These are phyloP conservation scores for Halenospora varia DNA, from an alignment of 495 filamentous ascomycete genomes.

Conservation along the genomic window DNA sequence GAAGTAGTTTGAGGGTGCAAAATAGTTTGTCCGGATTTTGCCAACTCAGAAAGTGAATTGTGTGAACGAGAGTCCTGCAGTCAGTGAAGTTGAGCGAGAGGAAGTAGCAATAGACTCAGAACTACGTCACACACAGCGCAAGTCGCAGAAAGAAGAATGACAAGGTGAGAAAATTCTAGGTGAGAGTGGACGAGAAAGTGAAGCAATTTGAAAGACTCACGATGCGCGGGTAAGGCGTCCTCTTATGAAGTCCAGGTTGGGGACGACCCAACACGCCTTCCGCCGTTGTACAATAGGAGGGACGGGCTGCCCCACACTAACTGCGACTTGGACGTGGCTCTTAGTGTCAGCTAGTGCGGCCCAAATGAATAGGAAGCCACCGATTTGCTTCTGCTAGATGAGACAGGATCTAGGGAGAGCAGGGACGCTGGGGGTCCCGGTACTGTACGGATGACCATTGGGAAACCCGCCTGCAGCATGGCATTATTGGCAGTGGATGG, in stretches of 20 bases:
- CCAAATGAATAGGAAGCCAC: constrained; percentile 5
- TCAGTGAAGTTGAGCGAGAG: neutral
- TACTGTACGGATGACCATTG: no score
- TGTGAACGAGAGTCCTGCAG: neutral
- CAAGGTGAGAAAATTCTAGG: constrained; percentile 9
- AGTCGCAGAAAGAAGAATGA: neutral
- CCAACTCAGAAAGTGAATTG: neutral
- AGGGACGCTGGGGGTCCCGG: neutral
- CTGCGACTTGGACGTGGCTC: neutral
- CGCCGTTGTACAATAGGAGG: constrained; percentile 1
- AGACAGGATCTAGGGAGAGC: neutral
- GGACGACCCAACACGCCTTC: constrained; percentile 8
- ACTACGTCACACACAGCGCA: neutral
- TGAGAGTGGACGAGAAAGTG: neutral
- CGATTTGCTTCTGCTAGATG: neutral
- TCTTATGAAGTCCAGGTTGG: constrained; percentile 2
- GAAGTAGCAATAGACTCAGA: neutral
- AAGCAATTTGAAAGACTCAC: constrained; percentile 23
- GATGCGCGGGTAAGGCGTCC: constrained; percentile 17
- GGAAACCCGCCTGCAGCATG: no score
- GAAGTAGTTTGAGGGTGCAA: neutral
- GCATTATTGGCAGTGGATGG: no score
- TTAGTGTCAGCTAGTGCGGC: neutral
- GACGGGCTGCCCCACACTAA: constrained; percentile 6
- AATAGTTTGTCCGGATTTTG: neutral